Evolutionary conservation across 352 stramenopile species (phyloP), one percentile per base, ranked within the genome.

Genomic region (Pilasporangium apinafurcum): DNA sequence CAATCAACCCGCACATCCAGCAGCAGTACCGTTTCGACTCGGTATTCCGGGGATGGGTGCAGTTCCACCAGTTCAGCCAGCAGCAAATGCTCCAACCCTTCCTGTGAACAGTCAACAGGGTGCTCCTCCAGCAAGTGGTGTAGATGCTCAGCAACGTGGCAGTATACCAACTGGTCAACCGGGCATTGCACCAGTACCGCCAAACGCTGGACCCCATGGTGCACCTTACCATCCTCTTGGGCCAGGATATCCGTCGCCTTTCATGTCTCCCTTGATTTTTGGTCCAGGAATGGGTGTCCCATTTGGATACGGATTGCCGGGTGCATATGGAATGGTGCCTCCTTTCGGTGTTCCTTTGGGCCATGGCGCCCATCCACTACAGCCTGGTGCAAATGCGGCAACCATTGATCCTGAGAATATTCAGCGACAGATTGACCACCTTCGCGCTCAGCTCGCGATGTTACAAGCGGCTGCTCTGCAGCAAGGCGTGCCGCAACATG

Each of bases 231-330:
- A 70, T 20, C 56, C 56, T 17, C 80, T 65, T 57, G 46, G 56
- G 12, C 50, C 47, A 31, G 72, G 70, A 17, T 83, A 76, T 51
- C 56, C 51, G 10, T 38, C 32, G 13, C 72, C 70, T 17, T 86
- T 72, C 49, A 68, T 77, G 56, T 56, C 59, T 13, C 70, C 72
- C 21, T 71, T 74, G 36, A 82, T 88, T 69, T 86, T 80, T 57
- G 59, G 48, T 18, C 56, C 62, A 25, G 51, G 39, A n/a, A 64
- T 66, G 48, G 69, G 44, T 2, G 37, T 53, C 27, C 67, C 69
- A 12, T 84, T 72, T 42, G 75, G 67, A 14, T 85, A 66, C 21
- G 75, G 69, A 0, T 68, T 83, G 52, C 63, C 68, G 16, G 63
- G 65, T 44, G 59, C 55, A 0, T 85, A 77, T 22, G 75, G 75